Percentiles rank a stretch among this genome's conserved stretches.
Evolutionary conservation across 306 rosid species (phyloP).

Genomic region (Quercus gilva): DNA sequence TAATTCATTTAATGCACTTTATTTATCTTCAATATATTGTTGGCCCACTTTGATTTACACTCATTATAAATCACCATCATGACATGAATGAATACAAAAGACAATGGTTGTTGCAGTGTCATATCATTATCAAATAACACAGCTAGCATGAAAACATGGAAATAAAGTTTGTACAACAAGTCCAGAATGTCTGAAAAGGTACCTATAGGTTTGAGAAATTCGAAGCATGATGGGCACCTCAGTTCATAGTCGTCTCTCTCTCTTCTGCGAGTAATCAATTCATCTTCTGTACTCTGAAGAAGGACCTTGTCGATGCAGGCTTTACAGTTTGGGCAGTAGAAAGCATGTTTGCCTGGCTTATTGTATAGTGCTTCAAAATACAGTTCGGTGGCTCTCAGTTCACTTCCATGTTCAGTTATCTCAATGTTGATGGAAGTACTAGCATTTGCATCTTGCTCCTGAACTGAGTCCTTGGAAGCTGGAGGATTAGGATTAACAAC

Average conservation of each 20-base stretch:
- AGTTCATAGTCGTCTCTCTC: neutral
- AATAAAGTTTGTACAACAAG: no score
- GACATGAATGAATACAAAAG: no score
- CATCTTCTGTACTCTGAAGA: constrained; percentile 24
- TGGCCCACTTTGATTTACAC: no score
- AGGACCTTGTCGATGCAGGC: constrained; percentile 72
- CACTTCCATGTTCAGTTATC: constrained; percentile 13
- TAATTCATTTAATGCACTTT: no score
- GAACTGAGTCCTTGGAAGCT: neutral
- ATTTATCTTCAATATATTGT: no score
- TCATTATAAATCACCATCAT: no score
- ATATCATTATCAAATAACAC: no score
- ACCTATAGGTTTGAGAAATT: constrained; percentile 56
- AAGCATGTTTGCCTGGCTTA: constrained; percentile 53
- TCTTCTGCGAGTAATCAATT: neutral
- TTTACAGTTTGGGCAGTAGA: constrained; percentile 73
- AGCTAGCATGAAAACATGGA: no score
- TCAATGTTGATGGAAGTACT: constrained; percentile 16
- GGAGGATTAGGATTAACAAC: constrained; percentile 27
- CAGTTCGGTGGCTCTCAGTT: constrained; percentile 27
- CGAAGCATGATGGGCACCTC: constrained; percentile 64
- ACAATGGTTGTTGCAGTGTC: no score
- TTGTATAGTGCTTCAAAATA: constrained; percentile 47
- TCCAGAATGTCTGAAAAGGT: no score
- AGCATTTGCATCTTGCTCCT: no score